A percentile compares a stretch with the other conserved stretches of the same genome.
Evolutionary conservation across 2,329 filamentous ascomycete species (phyloP).

Genomic region (Coniochaeta sp.): DNA sequence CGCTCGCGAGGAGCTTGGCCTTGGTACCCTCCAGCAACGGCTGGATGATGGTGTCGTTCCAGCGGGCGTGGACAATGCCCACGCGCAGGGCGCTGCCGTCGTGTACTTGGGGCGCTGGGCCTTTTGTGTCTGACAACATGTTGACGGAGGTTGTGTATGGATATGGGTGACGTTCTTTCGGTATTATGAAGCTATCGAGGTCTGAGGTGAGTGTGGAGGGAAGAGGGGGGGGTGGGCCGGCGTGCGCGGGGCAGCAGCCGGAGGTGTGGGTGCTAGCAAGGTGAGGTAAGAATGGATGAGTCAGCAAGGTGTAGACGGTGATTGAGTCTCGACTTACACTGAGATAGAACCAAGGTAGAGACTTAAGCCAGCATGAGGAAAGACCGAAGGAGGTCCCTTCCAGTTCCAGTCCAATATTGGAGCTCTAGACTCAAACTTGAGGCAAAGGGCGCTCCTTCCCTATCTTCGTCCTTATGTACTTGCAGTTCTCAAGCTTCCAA

Average conservation of each 20-base stretch:
- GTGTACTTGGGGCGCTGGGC: slow-evolving; percentile 49
- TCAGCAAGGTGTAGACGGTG: neutral
- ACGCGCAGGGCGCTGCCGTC: slow-evolving; percentile 73
- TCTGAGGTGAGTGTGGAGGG: neutral
- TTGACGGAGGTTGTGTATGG: slow-evolving; percentile 30
- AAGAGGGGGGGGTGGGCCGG: neutral
- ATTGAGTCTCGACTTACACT: neutral
- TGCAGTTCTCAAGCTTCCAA: neutral
- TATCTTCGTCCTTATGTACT: too few species aligned
- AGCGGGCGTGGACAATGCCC: slow-evolving; percentile 91
- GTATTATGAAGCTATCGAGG: neutral
- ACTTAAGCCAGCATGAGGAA: neutral
- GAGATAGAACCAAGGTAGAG: too few species aligned
- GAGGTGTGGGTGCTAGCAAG: neutral
- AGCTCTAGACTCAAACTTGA: too few species aligned
- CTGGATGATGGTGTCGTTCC: slow-evolving; percentile 86
- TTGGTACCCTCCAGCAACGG: slow-evolving; percentile 76
- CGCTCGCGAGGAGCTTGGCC: slow-evolving; percentile 67
- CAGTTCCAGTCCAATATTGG: too few species aligned
- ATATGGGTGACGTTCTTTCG: neutral
- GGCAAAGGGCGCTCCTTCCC: neutral
- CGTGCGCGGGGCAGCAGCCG: neutral
- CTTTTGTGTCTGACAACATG: slow-evolving; percentile 41
- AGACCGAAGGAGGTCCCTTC: neutral
- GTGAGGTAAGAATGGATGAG: neutral